phyloP scores from a whole-genome alignment of 2,329 filamentous ascomycete species.

The Orbilia brochopaga region DNA sequence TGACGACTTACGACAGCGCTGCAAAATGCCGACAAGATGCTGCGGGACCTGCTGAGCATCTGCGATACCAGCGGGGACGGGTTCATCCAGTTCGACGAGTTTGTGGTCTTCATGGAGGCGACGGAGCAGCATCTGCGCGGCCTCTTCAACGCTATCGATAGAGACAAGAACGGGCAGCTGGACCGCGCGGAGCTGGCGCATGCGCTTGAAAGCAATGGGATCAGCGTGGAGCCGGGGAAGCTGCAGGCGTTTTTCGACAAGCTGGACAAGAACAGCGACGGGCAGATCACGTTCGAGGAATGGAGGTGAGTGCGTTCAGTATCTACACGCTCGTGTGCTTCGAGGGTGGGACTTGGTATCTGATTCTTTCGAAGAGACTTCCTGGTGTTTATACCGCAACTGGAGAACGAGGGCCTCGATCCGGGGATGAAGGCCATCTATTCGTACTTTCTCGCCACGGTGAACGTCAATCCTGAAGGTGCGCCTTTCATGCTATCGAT shows the following conservation, averaged over 20 bases:
- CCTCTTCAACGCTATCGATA: conserved; percentile 86
- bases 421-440: conserved; percentile 79
- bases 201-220: conserved; percentile 78
- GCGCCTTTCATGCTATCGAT: conserved; percentile 66
- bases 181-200: conserved; percentile 81
- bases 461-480: conserved; percentile 89
- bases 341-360: not conserved
- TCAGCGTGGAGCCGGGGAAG: conserved; percentile 77
- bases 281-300: conserved; percentile 60
- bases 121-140: conserved; percentile 82
- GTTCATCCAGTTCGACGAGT: conserved; percentile 91
- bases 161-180: conserved; percentile 80
- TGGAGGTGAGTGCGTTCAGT: conserved; percentile 37
- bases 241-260: conserved; percentile 85
- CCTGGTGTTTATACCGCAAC: conserved; percentile 80
- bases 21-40: conserved; percentile 88
- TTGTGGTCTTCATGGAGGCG: conserved; percentile 82
- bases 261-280: conserved; percentile 87
- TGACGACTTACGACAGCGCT: conserved; percentile 63
- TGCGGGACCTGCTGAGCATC: conserved; percentile 77
- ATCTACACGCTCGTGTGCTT: too few relatives aligned
- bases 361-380: conserved; percentile 76
- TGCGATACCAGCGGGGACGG: conserved; percentile 89
- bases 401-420: conserved; percentile 58
- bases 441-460: conserved; percentile 87